Base-by-base conservation (phyloP, 768 basidiomycete species). In the Hydnum rufescens region DNA sequence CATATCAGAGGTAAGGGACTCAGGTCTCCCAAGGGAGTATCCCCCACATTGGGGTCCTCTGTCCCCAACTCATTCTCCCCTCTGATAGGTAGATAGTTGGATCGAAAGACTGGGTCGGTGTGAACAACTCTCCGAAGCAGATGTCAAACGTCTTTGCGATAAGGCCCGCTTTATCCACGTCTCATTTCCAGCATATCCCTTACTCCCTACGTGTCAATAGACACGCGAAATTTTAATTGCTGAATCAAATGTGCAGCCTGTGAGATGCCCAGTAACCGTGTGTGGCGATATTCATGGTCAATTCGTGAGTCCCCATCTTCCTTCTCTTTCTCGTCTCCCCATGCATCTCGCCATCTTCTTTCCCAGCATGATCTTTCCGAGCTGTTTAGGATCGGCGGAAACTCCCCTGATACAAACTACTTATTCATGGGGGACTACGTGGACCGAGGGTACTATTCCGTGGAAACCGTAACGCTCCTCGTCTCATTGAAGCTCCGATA, bases 401-500 rank as follows among this genome's bases (percentile, higher is more conserved):
- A 95, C 70, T 93, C 88, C 13, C 95, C 95, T 42, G 90, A 95
- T 67, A 99, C 95, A 58, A 99, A 96, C 70, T 99, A 99, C 67
- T 82, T 99, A 61, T 99, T 97, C 73, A 99, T 99, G 95, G 95
- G 95, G 28, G 95, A 99, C 72, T 99, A 96, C 64, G 95, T 97
- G 60, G 95, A 96, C 71, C 80, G 92, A 62, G 93, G 93, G 19
- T 99, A 96, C 73, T 97, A 96, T 70, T 95, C 90, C 19, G 93
- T 99, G 53, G 95, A 99, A 70, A 99, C 95, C 1, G 92, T 99
- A 59, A 95, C 92, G 8, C 74, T 97, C 4, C 82, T 99, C 49
- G 90, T 99, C 56, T 88, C 95, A 19, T 75, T 97, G 64, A 99
- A 99, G 71, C 72, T 99, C 58, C 83, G 95, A 62, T 97, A 99